Evolutionary conservation across 2,329 filamentous ascomycete species (phyloP).

Genomic region (Albifimbria verrucaria): DNA sequence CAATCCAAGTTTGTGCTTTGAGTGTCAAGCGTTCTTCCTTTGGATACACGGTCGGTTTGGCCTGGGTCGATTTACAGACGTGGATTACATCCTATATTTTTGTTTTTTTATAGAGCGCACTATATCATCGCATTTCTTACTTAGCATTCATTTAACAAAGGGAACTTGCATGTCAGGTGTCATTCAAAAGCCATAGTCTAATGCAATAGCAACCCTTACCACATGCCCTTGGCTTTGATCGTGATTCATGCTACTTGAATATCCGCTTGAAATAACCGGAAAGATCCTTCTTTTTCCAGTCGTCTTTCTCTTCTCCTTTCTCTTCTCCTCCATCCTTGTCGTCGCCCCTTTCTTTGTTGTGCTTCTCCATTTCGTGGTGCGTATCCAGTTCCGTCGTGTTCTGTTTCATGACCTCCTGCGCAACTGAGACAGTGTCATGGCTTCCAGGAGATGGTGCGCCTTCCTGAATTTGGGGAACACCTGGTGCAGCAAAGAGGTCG

Average conservation of each 20-base stretch:
- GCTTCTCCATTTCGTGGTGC: constrained; percentile 26
- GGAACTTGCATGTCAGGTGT: too few relatives aligned
- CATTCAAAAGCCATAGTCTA: too few relatives aligned
- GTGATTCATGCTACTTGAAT: not conserved
- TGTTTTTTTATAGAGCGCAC: too few relatives aligned
- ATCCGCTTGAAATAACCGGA: constrained; percentile 10
- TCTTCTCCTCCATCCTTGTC: not conserved
- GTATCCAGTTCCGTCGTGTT: constrained; percentile 50
- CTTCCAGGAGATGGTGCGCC: constrained; percentile 6
- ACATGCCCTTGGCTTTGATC: too few relatives aligned
- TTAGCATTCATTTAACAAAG: too few relatives aligned
- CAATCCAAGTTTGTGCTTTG: too few relatives aligned
- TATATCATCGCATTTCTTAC: too few relatives aligned
- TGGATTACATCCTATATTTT: too few relatives aligned
- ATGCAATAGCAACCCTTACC: too few relatives aligned
- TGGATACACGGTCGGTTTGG: too few relatives aligned
- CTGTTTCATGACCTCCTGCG: constrained; percentile 51
- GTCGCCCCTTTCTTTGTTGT: constrained; percentile 5
- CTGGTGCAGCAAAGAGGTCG: constrained; percentile 44
- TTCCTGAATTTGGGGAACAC: constrained; percentile 10
- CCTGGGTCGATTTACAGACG: too few relatives aligned
- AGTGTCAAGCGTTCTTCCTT: too few relatives aligned
- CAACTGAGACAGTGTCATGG: constrained; percentile 40
- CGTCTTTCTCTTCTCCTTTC: not conserved
- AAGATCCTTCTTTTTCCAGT: constrained; percentile 3